Base-by-base conservation (phyloP, 2,329 filamentous ascomycete genomes). In the Penicillium psychrosexuale region DNA sequence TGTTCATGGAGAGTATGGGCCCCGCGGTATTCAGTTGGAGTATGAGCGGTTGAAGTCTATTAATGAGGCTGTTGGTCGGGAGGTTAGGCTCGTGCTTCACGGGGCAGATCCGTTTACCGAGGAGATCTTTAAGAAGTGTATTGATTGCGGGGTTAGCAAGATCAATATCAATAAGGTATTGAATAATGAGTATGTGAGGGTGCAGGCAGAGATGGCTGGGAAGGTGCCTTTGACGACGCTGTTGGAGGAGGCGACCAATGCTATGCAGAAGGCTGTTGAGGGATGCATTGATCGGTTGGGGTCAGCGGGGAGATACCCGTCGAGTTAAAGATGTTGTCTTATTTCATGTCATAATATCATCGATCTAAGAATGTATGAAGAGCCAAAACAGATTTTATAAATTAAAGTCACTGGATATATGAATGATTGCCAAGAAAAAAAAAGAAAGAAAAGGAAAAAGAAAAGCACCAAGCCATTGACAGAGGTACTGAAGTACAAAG, bases 1-100 rank as follows among this genome's bases (percentile, higher is more conserved):
- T 64, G 84, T 91, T 42, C 88, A 91, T 72, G 88, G 88, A 6
- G 83, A 85, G 62, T 90, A 91, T 71, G 87, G 87, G 0, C 80
- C 83, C 0, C 73, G 82, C 15, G 87, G 87, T 0, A 83, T 85
- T 24, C 77, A 80, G 67, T 70, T 88, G 17, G 85, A 88, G 64
- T 87, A 83, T 67, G 82, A 79, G 19, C 72, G 80, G 55, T 66
- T 84, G 53, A 66, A 72, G 38, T 69, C 70, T 5, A 81, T 85
- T 51, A 74, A 80, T 51, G 71, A 77, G 47, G 72, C 77, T 47
- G 78, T 81, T 5, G 77, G 77, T 0, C 73, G 75, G 33, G 68
- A 75, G 42, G 81, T 84, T 9, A 73, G 75, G 48, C 67, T 84
- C 45, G 82, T 84, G 3, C 70, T 85, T 59, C 83, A 85, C 65